Evolutionary conservation across 257 asterid species (phyloP), one percentile per base, ranked within the genome.

Genomic region (Solanum peruvianum): DNA sequence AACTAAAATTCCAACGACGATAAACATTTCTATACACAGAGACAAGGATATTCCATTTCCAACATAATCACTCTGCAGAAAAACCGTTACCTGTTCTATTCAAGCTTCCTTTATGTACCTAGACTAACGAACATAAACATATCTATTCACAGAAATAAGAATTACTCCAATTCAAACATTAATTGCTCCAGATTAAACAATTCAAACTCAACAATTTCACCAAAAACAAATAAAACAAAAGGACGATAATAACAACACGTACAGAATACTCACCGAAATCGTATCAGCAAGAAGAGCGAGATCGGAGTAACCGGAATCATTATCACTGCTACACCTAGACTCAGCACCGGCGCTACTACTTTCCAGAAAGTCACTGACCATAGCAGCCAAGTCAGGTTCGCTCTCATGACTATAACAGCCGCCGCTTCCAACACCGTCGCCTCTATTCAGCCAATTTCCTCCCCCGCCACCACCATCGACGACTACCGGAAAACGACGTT

Each of bases 281-380:
- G 84, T 88, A 56, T 92, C 93, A 86, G 91, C 89, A 72, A 91
- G 89, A 89, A 87, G 91, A 85, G 91, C 86, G 85, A 91, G 88
- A 89, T 89, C 93, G 81, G 91, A 88, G 86, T 81, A 91, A 27
- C 90, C 89, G 58, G 91, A 89, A 86, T 91, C 93, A 86, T 64
- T 87, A 85, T 89, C 92, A 89, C 94, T 91, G 87, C 91, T 86
- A 82, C 70, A 85, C 91, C 92, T 87, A 9, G 90, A 88, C 52
- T 91, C 92, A 15, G 90, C 87, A 39, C 91, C 91, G 35, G 88
- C 84, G 84, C 93, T 91, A 69, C 89, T 91, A 29, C 75, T 88
- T 75, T 92, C 93, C 8, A 89, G 2, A 87, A 92, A 92, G 66
- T 92, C 93, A 86, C 86, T 81, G 45, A 92, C 94, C 92, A 92